Percentiles rank a stretch among this genome's conserved stretches.
phyloP scores from a whole-genome alignment of 2,329 filamentous ascomycete genomes.

The Keithomyces neogunnii region DNA sequence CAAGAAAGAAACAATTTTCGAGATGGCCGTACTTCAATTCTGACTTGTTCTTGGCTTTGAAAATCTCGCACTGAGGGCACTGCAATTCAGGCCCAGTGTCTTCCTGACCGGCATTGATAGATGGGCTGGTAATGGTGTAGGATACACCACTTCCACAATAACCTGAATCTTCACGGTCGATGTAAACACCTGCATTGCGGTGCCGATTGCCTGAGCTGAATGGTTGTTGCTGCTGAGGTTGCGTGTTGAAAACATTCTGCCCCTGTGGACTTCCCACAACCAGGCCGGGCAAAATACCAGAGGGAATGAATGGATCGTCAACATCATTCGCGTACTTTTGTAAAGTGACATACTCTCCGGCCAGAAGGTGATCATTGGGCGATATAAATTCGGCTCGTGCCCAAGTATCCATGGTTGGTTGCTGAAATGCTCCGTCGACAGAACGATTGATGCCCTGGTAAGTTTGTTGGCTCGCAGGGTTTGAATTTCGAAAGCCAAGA shows the following conservation, averaged over 20 bases:
- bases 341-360: not conserved
- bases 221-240: not conserved
- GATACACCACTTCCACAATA: conserved; percentile 34
- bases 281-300: not conserved
- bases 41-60: conserved; percentile 7
- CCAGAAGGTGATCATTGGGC: not conserved
- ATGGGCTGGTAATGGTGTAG: conserved; percentile 34
- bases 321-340: not conserved
- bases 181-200: conserved; percentile 18
- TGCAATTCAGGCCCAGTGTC: not conserved
- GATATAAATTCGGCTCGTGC: not conserved
- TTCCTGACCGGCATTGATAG: conserved; percentile 27
- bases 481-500: not conserved
- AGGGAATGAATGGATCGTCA: not conserved
- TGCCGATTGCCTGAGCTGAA: conserved; percentile 13
- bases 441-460: not conserved
- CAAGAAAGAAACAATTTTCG: not conserved
- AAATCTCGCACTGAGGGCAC: not conserved
- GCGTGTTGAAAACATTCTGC: not conserved
- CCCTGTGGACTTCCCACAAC: not conserved
- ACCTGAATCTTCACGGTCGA: conserved; percentile 31
- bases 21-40: conserved; percentile 3
- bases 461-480: not conserved
- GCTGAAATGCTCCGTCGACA: not conserved
- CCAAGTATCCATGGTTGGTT: not conserved